A percentile compares a stretch with the other conserved stretches of the same genome.
Evolutionary conservation across 208 protist genomes (phyloP).

Genomic region (Strigomonas culicis): DNA sequence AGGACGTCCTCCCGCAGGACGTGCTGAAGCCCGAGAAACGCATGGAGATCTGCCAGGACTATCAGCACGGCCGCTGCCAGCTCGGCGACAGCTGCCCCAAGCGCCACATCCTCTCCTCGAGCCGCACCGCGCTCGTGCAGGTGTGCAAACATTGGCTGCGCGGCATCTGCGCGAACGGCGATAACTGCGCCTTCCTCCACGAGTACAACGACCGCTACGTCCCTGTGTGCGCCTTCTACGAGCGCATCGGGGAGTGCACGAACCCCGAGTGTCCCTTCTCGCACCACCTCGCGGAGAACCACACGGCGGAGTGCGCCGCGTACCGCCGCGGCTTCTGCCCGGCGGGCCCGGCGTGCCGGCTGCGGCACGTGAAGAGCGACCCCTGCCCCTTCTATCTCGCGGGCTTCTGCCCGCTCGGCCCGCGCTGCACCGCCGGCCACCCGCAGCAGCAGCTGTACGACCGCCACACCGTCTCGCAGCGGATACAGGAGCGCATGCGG

Average conservation of each 20-base stretch:
- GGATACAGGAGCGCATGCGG: constrained; percentile 60
- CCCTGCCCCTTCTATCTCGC: constrained; percentile 91
- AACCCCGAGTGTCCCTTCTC: constrained; percentile 96
- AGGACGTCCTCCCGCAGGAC: constrained; percentile 65
- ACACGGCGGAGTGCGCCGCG: constrained; percentile 78
- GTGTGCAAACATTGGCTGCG: constrained; percentile 98
- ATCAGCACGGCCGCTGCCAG: constrained; percentile 93
- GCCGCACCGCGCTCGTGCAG: constrained; percentile 62
- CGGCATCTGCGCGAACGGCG: constrained; percentile 95
- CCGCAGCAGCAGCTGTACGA: constrained; percentile 83
- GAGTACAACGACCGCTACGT: constrained; percentile 94
- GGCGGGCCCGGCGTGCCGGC: constrained; percentile 82
- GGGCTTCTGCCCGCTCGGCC: constrained; percentile 95
- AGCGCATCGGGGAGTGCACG: constrained; percentile 93
- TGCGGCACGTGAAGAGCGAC: constrained; percentile 77
- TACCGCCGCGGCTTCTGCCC: constrained; percentile 91
- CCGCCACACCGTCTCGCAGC: constrained; percentile 60
- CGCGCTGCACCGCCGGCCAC: constrained; percentile 92
- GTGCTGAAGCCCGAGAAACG: constrained; percentile 75
- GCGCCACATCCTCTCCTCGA: constrained; percentile 85
- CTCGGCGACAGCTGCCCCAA: constrained; percentile 92
- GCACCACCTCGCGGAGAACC: constrained; percentile 86
- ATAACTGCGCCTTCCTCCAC: constrained; percentile 96
- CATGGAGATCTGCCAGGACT: constrained; percentile 91
- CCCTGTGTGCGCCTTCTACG: constrained; percentile 95